Conservation (phyloP, 2,329 filamentous ascomycete genomes). For the Didymella lethalis region DNA sequence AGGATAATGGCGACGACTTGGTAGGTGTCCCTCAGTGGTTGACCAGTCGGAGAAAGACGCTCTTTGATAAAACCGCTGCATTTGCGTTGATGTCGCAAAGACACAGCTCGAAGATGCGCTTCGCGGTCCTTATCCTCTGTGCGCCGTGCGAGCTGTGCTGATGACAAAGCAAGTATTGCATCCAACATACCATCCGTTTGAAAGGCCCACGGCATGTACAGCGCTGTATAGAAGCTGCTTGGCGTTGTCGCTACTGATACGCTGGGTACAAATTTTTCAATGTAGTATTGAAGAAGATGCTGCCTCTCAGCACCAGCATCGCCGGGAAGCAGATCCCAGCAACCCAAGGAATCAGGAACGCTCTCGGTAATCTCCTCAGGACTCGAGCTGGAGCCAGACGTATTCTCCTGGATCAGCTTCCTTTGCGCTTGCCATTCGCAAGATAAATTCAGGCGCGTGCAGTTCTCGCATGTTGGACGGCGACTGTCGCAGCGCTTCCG, state of each 20-base stretch:
- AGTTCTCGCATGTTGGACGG: conserved; percentile 47
- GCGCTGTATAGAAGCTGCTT: conserved; percentile 46
- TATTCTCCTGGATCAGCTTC: conserved; percentile 28
- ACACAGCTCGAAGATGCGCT: conserved; percentile 40
- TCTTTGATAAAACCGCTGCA: conserved; percentile 46
- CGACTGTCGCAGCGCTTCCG: conserved; percentile 48
- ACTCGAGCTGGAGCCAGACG: conserved; percentile 20
- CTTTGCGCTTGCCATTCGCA: conserved; percentile 49
- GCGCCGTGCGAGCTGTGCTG: conserved; percentile 45
- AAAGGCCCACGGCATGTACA: conserved; percentile 50
- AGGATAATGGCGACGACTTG: conserved; percentile 47
- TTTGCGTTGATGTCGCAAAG: conserved; percentile 42
- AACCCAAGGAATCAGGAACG: conserved; percentile 34
- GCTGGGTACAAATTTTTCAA: conserved; percentile 48
- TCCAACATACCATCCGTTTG: conserved; percentile 47
- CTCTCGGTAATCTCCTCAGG: conserved; percentile 29
- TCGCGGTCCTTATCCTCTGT: conserved; percentile 39
- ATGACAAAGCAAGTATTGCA: conserved; percentile 47
- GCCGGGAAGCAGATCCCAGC: conserved; percentile 42
- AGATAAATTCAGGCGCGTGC: conserved; percentile 45
- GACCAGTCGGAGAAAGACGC: conserved; percentile 37
- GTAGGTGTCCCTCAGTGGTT: conserved; percentile 39
- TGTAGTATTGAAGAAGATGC: conserved; percentile 47
- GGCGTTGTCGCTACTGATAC: conserved; percentile 47
- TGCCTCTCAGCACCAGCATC: conserved; percentile 38